Evolutionary conservation across 208 protist genomes (phyloP), one percentile per base, ranked within the genome.

Genomic region (Crithidia mellificae): DNA sequence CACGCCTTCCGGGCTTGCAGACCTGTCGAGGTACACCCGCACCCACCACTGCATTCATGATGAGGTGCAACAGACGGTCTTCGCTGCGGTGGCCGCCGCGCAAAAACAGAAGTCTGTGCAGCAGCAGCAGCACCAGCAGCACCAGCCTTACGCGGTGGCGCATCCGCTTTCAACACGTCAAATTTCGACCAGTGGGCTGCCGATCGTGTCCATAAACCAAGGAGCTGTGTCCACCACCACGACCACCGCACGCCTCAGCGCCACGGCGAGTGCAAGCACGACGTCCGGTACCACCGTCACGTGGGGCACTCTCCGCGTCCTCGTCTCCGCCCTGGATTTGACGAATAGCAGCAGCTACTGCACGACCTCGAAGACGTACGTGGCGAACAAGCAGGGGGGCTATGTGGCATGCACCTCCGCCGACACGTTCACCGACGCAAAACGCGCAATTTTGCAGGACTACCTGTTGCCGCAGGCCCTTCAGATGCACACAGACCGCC

Each of bases 401-500:
- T 59, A n/a, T 3, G 29, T 62, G 3, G 62, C 27, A 7, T 90
- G 84, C 71, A 67, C 47, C 0, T 22, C 30, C 4, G 34, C 43
- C 2, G 69, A 80, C 62, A 54, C 88, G 15, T 55, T 92, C 6
- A 88, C 77, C 0, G 36, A 56, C 1, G 64, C 61, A 27, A 86
- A 87, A 67, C 66, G 65, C 24, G 12, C 20, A 3, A 66, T 74
- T 4, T 54, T 92, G 15, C 24, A 62, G n/a, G 52, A 68, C 1
- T 19, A 68, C 19, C 50, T 90, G 20, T 19, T 93, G 22, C 82
- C 84, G 19, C 19, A 39, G 29, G 88, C 84, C 6, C 6, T 89
- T 11, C 53, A 73, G 59, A 59, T 87, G 75, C 82, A 91, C 76
- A 44, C 22, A n/a, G 81, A 88, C 1, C 78, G 83, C 2, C 71